Conservation (phyloP, 164 flowering plant species). For the Houttuynia cordata region DNA sequence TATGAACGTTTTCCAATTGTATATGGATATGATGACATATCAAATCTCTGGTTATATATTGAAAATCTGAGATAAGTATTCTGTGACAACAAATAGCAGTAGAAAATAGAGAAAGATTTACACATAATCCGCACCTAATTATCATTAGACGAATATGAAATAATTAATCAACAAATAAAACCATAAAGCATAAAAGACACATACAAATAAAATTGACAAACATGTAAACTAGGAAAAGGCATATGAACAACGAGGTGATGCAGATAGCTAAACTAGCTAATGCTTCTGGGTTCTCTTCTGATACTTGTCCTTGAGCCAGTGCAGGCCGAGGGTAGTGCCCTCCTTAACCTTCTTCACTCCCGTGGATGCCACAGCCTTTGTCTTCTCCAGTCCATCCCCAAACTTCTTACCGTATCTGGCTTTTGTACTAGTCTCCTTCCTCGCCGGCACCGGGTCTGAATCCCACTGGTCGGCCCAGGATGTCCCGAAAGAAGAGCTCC, state of each 20-base stretch:
- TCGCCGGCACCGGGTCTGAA: slow-evolving; percentile 16
- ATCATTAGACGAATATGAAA: too few species aligned
- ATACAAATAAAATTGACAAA: too few species aligned
- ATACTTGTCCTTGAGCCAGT: slow-evolving; percentile 78
- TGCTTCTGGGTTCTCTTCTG: slow-evolving; percentile 44
- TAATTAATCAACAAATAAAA: too few species aligned
- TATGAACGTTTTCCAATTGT: too few species aligned
- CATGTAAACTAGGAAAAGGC: too few species aligned
- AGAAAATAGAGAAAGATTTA: too few species aligned
- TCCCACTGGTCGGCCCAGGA: slow-evolving; percentile 97
- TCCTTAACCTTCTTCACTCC: slow-evolving; percentile 69
- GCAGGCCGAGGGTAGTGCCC: slow-evolving; percentile 49
- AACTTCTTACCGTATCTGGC: slow-evolving; percentile 49
- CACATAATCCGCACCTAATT: too few species aligned
- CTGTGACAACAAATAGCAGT: too few species aligned
- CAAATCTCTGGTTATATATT: too few species aligned
- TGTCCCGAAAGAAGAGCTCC: slow-evolving; percentile 20
- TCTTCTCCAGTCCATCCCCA: slow-evolving; percentile 63
- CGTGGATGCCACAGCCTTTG: slow-evolving; percentile 51
- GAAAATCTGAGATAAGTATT: too few species aligned
- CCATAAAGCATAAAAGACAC: too few species aligned
- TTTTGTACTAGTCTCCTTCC: slow-evolving; percentile 9
- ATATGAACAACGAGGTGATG: neutral
- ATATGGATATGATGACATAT: too few species aligned
- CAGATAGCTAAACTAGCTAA: slow-evolving; percentile 2